Evolutionary conservation across 208 protist species (phyloP).

Genomic region (Phytomonas sp.): DNA sequence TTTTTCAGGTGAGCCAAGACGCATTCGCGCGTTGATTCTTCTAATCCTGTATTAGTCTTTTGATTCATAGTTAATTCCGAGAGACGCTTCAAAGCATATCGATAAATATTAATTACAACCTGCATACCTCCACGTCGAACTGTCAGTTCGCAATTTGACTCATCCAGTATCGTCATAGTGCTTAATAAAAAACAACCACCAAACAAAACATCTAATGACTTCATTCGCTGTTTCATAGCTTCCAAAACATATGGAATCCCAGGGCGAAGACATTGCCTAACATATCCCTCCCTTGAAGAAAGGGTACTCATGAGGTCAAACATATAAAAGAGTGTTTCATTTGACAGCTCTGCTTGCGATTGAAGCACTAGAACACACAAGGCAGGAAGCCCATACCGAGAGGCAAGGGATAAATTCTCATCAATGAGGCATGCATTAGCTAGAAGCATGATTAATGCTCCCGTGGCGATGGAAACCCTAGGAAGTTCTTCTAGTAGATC

Average conservation of each 20-base stretch:
- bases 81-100: not conserved
- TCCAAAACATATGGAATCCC: constrained; percentile 61
- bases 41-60: not conserved
- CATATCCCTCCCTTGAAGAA: constrained; percentile 30
- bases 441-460: constrained; percentile 41
- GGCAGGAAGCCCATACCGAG: constrained; percentile 43
- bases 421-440: constrained; percentile 52
- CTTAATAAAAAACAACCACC: constrained; percentile 44
- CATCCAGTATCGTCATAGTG: constrained; percentile 57
- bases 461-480: constrained; percentile 14
- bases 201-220: constrained; percentile 55
- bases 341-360: constrained; percentile 24
- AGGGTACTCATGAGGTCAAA: constrained; percentile 75
- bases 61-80: not conserved
- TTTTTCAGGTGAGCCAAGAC: constrained; percentile 6
- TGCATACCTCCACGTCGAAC: constrained; percentile 50
- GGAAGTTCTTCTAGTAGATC: constrained; percentile 41
- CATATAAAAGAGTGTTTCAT: constrained; percentile 49
- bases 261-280: constrained; percentile 36
- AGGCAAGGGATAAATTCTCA: constrained; percentile 44
- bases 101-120: constrained; percentile 40
- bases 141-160: constrained; percentile 50
- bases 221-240: constrained; percentile 30
- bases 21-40: not conserved
- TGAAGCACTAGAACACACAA: constrained; percentile 59